These are phyloP conservation scores for Santalum album DNA, from an alignment of 164 flowering plant species.

Conservation along the genomic window DNA sequence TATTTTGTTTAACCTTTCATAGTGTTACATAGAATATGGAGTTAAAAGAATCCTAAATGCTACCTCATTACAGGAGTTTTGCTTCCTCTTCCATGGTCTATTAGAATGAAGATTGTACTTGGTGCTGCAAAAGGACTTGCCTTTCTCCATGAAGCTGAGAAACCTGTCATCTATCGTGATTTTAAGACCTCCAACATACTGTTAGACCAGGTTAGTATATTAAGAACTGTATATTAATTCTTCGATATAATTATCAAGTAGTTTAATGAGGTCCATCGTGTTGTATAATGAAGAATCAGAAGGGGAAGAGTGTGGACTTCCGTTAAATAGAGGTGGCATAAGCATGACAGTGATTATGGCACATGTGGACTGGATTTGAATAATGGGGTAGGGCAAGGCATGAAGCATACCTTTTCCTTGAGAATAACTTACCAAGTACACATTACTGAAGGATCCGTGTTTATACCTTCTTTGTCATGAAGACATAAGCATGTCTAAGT, in stretches of 20 bases:
- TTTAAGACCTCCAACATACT: slow-evolving; percentile 92
- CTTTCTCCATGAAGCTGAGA: slow-evolving; percentile 86
- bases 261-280: neutral
- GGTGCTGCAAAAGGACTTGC: slow-evolving; percentile 98
- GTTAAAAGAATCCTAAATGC: no score
- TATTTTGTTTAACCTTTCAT: no score
- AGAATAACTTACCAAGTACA: no score
- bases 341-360: no score
- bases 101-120: slow-evolving; percentile 72
- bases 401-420: no score
- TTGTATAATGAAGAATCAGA: neutral
- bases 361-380: no score
- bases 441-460: no score
- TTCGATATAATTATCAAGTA: neutral
- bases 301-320: neutral
- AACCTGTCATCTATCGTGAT: slow-evolving; percentile 88
- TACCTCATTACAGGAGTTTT: slow-evolving; percentile 60
- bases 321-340: no score
- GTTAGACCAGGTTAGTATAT: slow-evolving; percentile 54
- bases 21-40: no score
- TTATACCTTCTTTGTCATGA: no score
- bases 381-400: no score
- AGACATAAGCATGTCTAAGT: no score
- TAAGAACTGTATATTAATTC: neutral
- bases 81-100: slow-evolving; percentile 75